phyloP scores from a whole-genome alignment of 1,284 basidiomycete genomes.

The Malassezia nana region DNA sequence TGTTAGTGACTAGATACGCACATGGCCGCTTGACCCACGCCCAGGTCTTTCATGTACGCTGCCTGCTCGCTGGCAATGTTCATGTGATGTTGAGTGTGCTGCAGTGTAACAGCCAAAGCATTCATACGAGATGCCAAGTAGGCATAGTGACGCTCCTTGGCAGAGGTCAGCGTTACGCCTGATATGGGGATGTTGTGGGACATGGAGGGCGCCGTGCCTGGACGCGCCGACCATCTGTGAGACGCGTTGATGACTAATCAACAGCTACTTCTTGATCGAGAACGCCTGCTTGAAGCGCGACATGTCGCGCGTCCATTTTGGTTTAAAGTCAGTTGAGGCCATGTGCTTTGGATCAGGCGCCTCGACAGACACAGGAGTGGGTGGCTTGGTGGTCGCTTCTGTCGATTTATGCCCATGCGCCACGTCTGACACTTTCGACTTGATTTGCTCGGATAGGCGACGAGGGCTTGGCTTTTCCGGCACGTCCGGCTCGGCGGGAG shows the following conservation, averaged over 20 bases:
- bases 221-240: background rate
- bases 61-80: slow-evolving; percentile 18
- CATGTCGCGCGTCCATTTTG: slow-evolving; percentile 1
- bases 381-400: background rate
- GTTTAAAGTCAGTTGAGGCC: background rate
- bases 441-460: background rate
- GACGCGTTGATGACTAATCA: background rate
- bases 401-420: background rate
- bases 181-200: background rate
- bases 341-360: background rate
- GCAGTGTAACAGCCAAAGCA: slow-evolving; percentile 9
- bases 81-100: slow-evolving; percentile 18
- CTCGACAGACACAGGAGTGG: background rate
- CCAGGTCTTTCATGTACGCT: slow-evolving; percentile 17
- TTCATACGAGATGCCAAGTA: slow-evolving; percentile 15
- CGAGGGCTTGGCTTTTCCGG: background rate
- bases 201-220: background rate
- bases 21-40: slow-evolving; percentile 12
- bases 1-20: background rate
- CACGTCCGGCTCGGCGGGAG: background rate
- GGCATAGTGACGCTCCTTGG: slow-evolving; percentile 19
- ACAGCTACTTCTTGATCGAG: slow-evolving; percentile 26
- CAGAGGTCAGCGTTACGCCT: slow-evolving; percentile 6
- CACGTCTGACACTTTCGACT: background rate
- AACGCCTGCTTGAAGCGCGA: slow-evolving; percentile 18